phyloP scores from a whole-genome alignment of 2,329 filamentous ascomycete genomes.

The Pyricularia grisea region DNA sequence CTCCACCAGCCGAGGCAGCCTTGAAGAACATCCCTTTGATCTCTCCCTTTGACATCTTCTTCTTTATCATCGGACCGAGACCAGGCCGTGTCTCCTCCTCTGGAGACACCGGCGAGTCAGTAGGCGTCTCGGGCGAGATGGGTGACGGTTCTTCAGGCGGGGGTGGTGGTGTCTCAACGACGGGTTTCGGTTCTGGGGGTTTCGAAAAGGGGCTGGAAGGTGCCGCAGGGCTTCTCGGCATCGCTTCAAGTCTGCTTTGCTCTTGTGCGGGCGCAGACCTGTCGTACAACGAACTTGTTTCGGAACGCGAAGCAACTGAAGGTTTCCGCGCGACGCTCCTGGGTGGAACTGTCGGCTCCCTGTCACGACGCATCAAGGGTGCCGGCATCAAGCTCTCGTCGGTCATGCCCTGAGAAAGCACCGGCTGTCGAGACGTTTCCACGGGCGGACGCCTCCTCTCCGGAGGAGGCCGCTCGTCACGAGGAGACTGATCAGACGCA shows the following conservation, averaged over 20 bases:
- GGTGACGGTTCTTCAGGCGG: conserved; percentile 18
- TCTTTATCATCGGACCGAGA: conserved; percentile 83
- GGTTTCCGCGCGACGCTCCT: conserved; percentile 27
- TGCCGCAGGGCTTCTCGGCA: conserved; percentile 10
- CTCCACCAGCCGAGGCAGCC: conserved; percentile 60
- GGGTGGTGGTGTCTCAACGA: conserved; percentile 8
- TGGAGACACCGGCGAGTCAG: conserved; percentile 19
- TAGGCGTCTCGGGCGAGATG: conserved; percentile 13
- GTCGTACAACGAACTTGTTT: conserved; percentile 23
- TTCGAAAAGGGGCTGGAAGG: conserved; percentile 5
- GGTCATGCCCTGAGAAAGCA: conserved; percentile 20
- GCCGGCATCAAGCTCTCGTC: conserved; percentile 49
- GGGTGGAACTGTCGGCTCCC: conserved; percentile 36
- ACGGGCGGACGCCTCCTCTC: conserved; percentile 59
- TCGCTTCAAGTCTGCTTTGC: conserved; percentile 7
- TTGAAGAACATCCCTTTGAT: conserved; percentile 71
- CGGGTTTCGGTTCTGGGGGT: not conserved
- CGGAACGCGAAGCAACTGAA: conserved; percentile 20
- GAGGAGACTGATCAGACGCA: conserved; percentile 12
- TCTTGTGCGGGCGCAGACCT: conserved; percentile 13
- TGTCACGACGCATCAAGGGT: conserved; percentile 42
- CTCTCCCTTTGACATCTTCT: conserved; percentile 62
- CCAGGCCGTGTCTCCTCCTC: conserved; percentile 53
- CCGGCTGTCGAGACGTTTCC: conserved; percentile 45
- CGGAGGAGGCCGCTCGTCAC: conserved; percentile 43